Conservation (phyloP, 2,329 filamentous ascomycete genomes). For the Colletotrichum theobromicola region DNA sequence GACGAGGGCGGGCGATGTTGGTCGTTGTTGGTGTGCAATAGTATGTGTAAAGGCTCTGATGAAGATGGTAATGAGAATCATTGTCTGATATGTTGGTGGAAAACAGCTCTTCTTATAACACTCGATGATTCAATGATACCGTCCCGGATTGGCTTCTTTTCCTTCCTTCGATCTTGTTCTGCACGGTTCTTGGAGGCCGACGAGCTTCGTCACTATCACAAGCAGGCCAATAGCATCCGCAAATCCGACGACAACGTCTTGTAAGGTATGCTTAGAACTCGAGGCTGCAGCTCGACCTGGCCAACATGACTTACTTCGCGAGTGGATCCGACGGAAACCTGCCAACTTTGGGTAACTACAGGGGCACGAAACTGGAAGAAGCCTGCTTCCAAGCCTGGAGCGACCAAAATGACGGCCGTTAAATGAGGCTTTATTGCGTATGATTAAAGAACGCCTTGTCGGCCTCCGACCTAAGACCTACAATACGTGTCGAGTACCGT, state of each 20-base stretch:
- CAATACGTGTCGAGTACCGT: background rate
- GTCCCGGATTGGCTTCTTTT: background rate
- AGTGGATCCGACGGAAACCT: rapidly evolving
- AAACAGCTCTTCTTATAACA: background rate
- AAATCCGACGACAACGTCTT: background rate
- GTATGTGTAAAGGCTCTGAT: background rate
- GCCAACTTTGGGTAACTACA: background rate
- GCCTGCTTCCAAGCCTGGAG: rapidly evolving
- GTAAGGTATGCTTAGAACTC: background rate
- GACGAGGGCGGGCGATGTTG: background rate
- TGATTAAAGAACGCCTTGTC: background rate
- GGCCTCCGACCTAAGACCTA: background rate
- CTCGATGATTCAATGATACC: no score
- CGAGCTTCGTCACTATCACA: background rate
- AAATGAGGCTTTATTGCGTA: no score
- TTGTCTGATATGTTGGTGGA: background rate
- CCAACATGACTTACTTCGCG: rapidly evolving
- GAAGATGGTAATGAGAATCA: background rate
- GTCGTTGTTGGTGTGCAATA: background rate
- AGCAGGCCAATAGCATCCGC: background rate
- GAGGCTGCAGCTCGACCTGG: rapidly evolving
- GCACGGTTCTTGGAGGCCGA: background rate
- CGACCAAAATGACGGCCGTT: no score
- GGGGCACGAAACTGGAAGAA: background rate
- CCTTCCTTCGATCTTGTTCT: background rate